These are phyloP conservation scores for Neurospora sp. DNA, from an alignment of 495 filamentous ascomycete genomes.

Conservation along the genomic window DNA sequence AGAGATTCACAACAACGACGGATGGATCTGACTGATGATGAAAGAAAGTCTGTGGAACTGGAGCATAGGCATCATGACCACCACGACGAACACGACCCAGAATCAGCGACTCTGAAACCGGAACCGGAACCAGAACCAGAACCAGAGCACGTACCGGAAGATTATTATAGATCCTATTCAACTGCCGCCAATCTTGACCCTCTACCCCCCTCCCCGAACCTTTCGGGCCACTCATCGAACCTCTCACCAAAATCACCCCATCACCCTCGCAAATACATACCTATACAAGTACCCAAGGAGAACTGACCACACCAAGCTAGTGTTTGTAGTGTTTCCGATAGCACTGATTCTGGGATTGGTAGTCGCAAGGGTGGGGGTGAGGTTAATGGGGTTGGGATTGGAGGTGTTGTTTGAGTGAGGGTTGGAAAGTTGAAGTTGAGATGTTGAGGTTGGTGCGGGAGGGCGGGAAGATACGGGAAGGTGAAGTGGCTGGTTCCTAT, in stretches of 20 bases:
- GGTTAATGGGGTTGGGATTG: neutral
- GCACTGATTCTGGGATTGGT: neutral
- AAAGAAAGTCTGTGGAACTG: neutral
- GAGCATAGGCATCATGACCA: neutral
- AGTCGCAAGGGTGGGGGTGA: neutral
- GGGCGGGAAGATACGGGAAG: too few species aligned
- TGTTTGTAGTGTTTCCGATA: neutral
- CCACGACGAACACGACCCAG: neutral
- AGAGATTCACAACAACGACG: neutral
- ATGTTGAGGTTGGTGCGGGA: too few species aligned
- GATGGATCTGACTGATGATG: neutral
- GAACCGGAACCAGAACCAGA: neutral
- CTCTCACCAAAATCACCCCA: neutral
- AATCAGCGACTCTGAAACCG: neutral
- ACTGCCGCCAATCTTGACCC: neutral
- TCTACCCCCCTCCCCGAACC: neutral
- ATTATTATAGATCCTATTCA: neutral
- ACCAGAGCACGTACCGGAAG: neutral
- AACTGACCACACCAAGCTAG: neutral
- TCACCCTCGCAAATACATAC: neutral
- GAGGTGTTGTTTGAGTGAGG: neutral
- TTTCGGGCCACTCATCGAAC: neutral
- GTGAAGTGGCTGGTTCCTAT: neutral
- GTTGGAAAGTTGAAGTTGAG: neutral
- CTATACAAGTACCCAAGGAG: neutral